Conservation (phyloP, 1,139 yeast species). For the Meyerozyma carpophila region DNA sequence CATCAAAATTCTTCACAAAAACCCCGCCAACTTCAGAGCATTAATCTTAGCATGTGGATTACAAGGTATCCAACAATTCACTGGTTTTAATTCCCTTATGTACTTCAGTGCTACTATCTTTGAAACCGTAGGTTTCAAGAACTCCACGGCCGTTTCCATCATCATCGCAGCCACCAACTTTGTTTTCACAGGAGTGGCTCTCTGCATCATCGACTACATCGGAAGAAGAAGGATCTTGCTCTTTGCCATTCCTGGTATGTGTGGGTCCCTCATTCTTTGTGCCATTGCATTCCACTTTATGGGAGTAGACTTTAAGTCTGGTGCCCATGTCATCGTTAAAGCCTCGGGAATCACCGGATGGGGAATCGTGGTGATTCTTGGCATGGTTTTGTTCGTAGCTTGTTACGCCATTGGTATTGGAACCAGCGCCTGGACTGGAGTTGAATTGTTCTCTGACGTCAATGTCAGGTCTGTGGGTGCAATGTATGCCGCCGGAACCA, state of each 20-base stretch:
- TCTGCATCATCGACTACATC: slow-evolving; percentile 73
- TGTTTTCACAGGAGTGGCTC: slow-evolving; percentile 76
- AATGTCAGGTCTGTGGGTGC: slow-evolving; percentile 89
- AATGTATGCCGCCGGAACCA: slow-evolving; percentile 86
- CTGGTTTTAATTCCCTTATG: slow-evolving; percentile 94
- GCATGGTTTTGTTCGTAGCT: slow-evolving; percentile 84
- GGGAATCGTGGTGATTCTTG: slow-evolving; percentile 81
- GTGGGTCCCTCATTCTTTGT: slow-evolving; percentile 65
- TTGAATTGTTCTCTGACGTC: slow-evolving; percentile 84
- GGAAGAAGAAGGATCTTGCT: slow-evolving; percentile 82
- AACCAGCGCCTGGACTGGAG: slow-evolving; percentile 97
- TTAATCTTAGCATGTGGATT: slow-evolving; percentile 83
- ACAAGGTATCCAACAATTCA: slow-evolving; percentile 93
- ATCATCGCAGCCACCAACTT: slow-evolving; percentile 91
- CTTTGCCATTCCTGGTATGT: slow-evolving; percentile 76
- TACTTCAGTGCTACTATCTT: slow-evolving; percentile 89
- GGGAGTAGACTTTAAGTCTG: slow-evolving; percentile 50
- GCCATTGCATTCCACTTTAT: slow-evolving; percentile 87
- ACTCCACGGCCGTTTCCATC: slow-evolving; percentile 89
- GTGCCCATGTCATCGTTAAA: slow-evolving; percentile 36
- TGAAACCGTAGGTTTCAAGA: slow-evolving; percentile 78
- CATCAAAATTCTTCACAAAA: slow-evolving; percentile 61
- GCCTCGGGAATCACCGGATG: slow-evolving; percentile 60
- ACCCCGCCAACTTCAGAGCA: slow-evolving; percentile 83
- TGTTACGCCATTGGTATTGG: slow-evolving; percentile 93